phyloP scores from a whole-genome alignment of 192 early-diverging fungal species.

The Backusella parvicylindrica region DNA sequence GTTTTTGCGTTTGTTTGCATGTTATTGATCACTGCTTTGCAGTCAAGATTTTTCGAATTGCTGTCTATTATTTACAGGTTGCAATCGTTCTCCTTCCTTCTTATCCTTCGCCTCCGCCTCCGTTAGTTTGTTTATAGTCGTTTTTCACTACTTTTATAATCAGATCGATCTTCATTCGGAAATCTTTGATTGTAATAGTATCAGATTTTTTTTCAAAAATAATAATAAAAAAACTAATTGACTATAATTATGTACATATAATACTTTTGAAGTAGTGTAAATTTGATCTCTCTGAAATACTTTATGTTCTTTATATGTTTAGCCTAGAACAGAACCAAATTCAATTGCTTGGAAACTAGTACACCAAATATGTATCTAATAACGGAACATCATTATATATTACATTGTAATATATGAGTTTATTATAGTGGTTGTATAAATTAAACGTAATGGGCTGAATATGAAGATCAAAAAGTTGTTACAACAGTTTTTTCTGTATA shows the following conservation, averaged over 20 bases:
- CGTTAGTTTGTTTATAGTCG: not conserved
- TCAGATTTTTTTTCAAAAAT: not conserved
- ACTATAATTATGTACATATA: not conserved
- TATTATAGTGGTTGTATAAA: not conserved
- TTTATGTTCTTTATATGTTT: not conserved
- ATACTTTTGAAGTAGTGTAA: not conserved
- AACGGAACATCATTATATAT: not conserved
- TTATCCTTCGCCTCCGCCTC: not conserved
- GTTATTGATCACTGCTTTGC: not conserved
- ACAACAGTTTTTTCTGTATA: constrained; percentile 1
- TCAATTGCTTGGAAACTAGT: not conserved
- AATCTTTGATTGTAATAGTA: not conserved
- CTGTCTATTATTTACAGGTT: not conserved
- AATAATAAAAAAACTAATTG: not conserved
- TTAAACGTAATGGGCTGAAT: not conserved
- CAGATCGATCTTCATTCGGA: not conserved
- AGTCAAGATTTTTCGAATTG: not conserved
- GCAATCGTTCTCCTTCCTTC: not conserved
- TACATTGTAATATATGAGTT: not conserved
- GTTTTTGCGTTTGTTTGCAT: not conserved
- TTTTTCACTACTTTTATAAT: not conserved
- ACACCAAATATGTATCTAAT: not conserved
- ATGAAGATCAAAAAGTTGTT: not conserved
- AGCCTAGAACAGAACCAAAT: not conserved
- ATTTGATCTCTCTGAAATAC: not conserved